Percentiles rank a stretch among this genome's conserved stretches.
Conservation (phyloP, 306 rosid genomes). For the Cicer cuneatum region DNA sequence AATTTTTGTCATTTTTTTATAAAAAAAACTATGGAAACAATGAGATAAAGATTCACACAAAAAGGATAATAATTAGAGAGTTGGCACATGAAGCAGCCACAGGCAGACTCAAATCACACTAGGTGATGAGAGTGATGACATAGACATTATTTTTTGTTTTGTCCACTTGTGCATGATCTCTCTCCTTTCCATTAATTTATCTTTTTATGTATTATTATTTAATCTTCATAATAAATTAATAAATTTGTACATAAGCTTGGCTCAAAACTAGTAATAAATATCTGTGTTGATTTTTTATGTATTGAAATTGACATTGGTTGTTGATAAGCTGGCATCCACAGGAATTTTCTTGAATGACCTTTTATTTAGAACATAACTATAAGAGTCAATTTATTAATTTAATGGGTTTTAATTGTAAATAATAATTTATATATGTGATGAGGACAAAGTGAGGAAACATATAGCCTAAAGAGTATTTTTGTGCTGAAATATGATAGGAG, state of each 20-base stretch:
- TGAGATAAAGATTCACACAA: not conserved
- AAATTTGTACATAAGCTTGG: conserved; percentile 38
- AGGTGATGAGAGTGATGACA: conserved; percentile 46
- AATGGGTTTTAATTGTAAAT: conserved; percentile 39
- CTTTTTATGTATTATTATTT: conserved; percentile 35
- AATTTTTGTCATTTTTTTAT: too few species aligned
- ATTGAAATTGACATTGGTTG: conserved; percentile 44
- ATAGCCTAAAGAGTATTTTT: conserved; percentile 48
- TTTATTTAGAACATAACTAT: conserved; percentile 44
- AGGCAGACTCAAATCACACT: conserved; percentile 44
- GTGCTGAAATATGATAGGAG: conserved; percentile 51
- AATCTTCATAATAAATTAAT: conserved; percentile 36
- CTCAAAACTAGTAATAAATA: conserved; percentile 34
- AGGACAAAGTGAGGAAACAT: conserved; percentile 46
- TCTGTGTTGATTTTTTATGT: conserved; percentile 26
- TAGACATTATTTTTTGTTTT: conserved; percentile 40
- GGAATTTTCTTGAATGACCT: conserved; percentile 45
- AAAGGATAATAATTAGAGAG: conserved; percentile 18
- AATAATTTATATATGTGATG: conserved; percentile 26
- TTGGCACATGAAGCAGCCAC: conserved; percentile 47
- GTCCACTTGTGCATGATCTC: conserved; percentile 49
- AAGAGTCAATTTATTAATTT: conserved; percentile 31
- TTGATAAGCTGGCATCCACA: conserved; percentile 58
- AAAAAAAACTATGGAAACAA: not conserved
- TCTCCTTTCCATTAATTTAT: conserved; percentile 26